Evolutionary conservation across 352 stramenopile genomes (phyloP).

Genomic region (Globisporangium megalacanthum): DNA sequence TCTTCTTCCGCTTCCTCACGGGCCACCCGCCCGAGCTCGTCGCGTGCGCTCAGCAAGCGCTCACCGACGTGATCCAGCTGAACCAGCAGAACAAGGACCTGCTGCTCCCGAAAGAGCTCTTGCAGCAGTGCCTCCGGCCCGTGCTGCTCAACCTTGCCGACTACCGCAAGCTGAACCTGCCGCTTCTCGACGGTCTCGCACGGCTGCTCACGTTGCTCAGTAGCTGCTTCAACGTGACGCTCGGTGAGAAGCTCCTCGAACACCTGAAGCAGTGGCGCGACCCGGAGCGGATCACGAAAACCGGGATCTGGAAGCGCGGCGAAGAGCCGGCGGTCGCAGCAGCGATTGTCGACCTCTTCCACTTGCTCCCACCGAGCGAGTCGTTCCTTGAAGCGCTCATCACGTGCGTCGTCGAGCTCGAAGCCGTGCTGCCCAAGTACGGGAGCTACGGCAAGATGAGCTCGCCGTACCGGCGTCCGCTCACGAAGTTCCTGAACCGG

Average conservation of each 20-base stretch:
- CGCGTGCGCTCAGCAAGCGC: constrained; percentile 69
- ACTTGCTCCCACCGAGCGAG: constrained; percentile 92
- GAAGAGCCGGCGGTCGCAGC: constrained; percentile 94
- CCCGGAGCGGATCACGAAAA: constrained; percentile 87
- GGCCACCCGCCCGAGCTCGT: constrained; percentile 80
- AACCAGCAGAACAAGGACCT: constrained; percentile 88
- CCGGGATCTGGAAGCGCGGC: constrained; percentile 90
- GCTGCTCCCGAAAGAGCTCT: constrained; percentile 91
- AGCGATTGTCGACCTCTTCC: constrained; percentile 95
- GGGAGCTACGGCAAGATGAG: constrained; percentile 84
- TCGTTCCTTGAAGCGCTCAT: constrained; percentile 95
- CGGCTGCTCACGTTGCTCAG: constrained; percentile 92
- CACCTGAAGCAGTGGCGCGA: constrained; percentile 94
- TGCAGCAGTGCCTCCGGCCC: constrained; percentile 94
- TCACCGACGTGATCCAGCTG: constrained; percentile 77
- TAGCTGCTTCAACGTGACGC: constrained; percentile 97
- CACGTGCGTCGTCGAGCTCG: constrained; percentile 93
- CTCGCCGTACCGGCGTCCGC: constrained; percentile 90
- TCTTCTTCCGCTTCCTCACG: constrained; percentile 90
- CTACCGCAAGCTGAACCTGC: constrained; percentile 95
- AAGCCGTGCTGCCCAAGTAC: constrained; percentile 89
- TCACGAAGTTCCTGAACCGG: constrained; percentile 93
- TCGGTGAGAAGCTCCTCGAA: constrained; percentile 97
- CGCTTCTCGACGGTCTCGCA: constrained; percentile 91
- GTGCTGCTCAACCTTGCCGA: constrained; percentile 96